Base-by-base conservation (phyloP, 1,284 basidiomycete species). In the Ceratobasidium sp. region DNA sequence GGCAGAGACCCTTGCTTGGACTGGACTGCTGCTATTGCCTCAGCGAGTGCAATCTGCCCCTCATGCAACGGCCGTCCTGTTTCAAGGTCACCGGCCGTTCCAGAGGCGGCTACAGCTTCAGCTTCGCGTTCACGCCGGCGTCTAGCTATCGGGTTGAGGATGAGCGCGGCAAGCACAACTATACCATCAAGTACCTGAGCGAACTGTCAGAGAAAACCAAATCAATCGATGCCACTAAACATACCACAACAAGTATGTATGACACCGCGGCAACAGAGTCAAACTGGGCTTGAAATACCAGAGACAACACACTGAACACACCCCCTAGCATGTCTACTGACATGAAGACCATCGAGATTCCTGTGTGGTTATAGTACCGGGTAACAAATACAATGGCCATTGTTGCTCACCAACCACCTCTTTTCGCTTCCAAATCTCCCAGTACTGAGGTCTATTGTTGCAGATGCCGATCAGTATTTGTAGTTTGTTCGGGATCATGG, bases 331-430 rank as follows among this genome's bases (percentile, higher is more conserved):
- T 83, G 75, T 93, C 91, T 59, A 92, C 81, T 1, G 78, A 73
- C 80, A 93, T 87, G 78, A 93, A 92, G 2, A 80, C 50, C 56
- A 89, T 77, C 0, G 87, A 89, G 69, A 94, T 86, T 4, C 72
- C 72, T 71, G 47, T 42, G 16, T 29, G 36, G 27, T 47, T 23
- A 13, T 19, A 21, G 19, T 29, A 19, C 13, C 16, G n/a, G n/a
- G n/a, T n/a, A n/a, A n/a, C n/a, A n/a, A n/a, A n/a, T n/a, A 19
- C 6, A 16, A 42, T 42, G 47, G 27, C 7, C n/a, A 47, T 16
- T 16, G 8, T 52, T 14, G 46, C 54, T 50, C 29, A 71, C 90
- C 90, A 29, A 87, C 77, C 49, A 93, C 91, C 75, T 91, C 86
- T 71, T 80, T 80, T 72, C 81, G 81, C 72, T 83, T 83, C 78